phyloP scores from a whole-genome alignment of 2,329 filamentous ascomycete genomes.

The Trichoderma aggressivum region DNA sequence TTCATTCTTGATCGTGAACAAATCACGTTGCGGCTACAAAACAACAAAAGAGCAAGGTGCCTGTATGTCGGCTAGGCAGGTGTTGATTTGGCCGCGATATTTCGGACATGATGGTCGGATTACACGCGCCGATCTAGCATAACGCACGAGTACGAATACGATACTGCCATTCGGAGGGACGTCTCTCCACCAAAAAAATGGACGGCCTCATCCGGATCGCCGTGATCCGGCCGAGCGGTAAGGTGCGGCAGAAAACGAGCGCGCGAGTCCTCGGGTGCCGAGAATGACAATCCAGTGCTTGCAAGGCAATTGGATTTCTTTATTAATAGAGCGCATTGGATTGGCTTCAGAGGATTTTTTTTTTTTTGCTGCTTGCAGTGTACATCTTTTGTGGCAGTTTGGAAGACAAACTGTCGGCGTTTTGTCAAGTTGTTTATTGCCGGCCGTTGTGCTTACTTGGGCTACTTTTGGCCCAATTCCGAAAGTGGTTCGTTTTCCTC shows the following conservation, averaged over 20 bases:
- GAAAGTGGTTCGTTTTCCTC: background rate
- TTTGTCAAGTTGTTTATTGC: background rate
- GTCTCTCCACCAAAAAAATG: background rate
- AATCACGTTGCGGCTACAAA: background rate
- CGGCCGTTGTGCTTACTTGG: background rate
- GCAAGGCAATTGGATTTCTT: background rate
- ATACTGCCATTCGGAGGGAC: background rate
- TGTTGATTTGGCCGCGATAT: too few relatives aligned
- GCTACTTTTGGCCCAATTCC: background rate
- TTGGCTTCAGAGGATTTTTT: background rate
- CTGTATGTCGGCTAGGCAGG: background rate
- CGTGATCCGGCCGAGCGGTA: slow-evolving; percentile 29
- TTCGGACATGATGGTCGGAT: background rate
- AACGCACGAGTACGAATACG: slow-evolving; percentile 13
- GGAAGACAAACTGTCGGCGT: background rate
- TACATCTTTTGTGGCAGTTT: background rate
- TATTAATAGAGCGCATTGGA: background rate
- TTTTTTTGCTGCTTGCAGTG: background rate
- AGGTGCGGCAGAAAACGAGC: slow-evolving; percentile 26
- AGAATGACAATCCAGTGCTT: background rate
- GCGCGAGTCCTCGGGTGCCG: background rate
- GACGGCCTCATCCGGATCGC: slow-evolving; percentile 26
- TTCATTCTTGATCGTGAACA: background rate
- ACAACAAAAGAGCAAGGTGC: background rate
- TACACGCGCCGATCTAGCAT: background rate